Conservation (phyloP, 2,329 filamentous ascomycete genomes). For the Lachnellula cervina region DNA sequence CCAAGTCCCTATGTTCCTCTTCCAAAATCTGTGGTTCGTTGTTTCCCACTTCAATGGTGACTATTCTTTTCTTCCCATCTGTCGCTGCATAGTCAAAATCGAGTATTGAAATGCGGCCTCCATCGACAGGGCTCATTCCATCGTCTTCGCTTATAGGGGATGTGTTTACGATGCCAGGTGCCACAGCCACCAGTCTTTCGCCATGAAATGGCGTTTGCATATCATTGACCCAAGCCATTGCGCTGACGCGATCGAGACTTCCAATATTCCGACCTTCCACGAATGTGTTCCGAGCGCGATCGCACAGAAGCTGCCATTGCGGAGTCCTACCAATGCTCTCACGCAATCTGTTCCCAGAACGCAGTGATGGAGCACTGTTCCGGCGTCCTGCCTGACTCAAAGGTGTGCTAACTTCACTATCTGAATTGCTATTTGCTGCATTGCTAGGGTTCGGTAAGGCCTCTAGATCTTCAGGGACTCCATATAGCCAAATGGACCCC, state of each 20-base stretch:
- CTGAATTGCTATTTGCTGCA: constrained; percentile 28
- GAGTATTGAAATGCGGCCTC: constrained; percentile 65
- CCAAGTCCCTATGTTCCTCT: constrained; percentile 70
- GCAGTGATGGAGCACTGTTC: constrained; percentile 29
- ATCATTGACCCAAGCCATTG: constrained; percentile 66
- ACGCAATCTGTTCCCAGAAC: constrained; percentile 18
- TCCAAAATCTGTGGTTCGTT: constrained; percentile 63
- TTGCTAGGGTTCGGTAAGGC: constrained; percentile 44
- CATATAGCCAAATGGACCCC: constrained; percentile 73
- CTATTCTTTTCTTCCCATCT: constrained; percentile 51
- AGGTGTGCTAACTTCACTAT: constrained; percentile 27
- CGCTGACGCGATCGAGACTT: constrained; percentile 61
- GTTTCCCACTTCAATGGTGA: constrained; percentile 71
- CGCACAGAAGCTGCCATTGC: constrained; percentile 65
- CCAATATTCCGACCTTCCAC: constrained; percentile 62
- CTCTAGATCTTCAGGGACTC: constrained; percentile 68
- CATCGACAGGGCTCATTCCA: constrained; percentile 70
- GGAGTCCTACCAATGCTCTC: constrained; percentile 41
- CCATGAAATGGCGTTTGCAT: constrained; percentile 44
- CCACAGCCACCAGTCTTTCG: constrained; percentile 64
- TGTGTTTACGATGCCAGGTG: constrained; percentile 60
- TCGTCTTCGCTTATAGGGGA: constrained; percentile 59
- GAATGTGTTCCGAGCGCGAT: constrained; percentile 65
- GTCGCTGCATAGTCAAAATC: constrained; percentile 64
- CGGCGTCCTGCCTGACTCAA: constrained; percentile 20